These are phyloP conservation scores for Psidium guajava DNA, from an alignment of 345 rosid genomes.

Conservation along the genomic window DNA sequence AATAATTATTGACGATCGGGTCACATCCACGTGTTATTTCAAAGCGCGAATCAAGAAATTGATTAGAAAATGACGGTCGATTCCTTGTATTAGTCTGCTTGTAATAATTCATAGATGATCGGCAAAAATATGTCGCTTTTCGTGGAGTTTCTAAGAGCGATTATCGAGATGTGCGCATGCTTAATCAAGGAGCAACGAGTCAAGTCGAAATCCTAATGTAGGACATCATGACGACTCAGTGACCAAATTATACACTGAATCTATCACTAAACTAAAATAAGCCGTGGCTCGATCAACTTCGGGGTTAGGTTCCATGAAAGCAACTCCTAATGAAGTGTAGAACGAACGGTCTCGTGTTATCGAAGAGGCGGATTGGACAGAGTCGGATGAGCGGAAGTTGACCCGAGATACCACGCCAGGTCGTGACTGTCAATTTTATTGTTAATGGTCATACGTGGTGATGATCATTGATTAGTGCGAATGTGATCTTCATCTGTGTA, in stretches of 20 bases:
- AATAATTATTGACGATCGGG: not conserved
- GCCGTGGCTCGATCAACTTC: not conserved
- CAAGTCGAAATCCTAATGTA: not conserved
- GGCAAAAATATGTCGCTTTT: not conserved
- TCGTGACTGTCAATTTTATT: not conserved
- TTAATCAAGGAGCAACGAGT: not conserved
- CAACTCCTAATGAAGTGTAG: not conserved
- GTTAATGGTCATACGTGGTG: too few relatives aligned
- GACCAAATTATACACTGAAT: not conserved
- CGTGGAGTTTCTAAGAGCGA: not conserved
- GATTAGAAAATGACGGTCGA: not conserved
- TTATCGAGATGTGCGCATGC: not conserved
- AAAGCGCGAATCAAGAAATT: not conserved
- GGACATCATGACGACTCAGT: accelerated
- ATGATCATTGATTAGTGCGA: not conserved
- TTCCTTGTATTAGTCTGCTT: not conserved
- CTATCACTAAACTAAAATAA: not conserved
- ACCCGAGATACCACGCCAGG: not conserved
- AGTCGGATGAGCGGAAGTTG: not conserved
- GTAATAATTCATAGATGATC: not conserved
- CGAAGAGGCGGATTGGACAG: not conserved
- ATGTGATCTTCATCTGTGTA: not conserved
- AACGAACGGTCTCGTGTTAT: not conserved
- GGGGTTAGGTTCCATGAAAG: not conserved
- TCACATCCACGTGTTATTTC: not conserved